Base-by-base conservation (phyloP, 78 protist genomes). In the Dictyostelium citrinum region DNA sequence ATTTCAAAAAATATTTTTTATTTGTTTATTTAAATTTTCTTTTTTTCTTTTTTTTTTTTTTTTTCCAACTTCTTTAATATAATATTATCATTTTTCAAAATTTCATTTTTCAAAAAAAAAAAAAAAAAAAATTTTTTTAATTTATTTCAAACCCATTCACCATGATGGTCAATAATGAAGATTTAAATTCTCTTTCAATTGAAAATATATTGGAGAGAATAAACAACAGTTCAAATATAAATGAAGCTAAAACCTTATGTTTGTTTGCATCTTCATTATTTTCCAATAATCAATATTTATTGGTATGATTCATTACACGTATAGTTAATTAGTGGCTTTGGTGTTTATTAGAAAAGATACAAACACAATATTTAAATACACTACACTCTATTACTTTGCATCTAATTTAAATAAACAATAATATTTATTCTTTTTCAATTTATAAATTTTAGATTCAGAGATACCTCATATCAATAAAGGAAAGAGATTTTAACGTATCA, bases 181-280 rank as follows among this genome's bases (percentile, higher is more conserved):
- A 49, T 14, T 16, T 16, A 49, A 49, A 49, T 16, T 49, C 60
- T n/a, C 29, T 60, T 41, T 75, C 81, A 41, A n/a, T 75, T 3
- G 41, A 39, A 17, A 33, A 31, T 70, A 70, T 70, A 70, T 41
- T 75, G 29, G 45, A 39, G 16, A 24, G 31, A 77, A 77, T 77
- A 17, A 77, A 77, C 16, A 46, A 20, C 4, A 77, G 51, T 22
- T 29, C 29, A 77, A 46, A 80, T 58, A 49, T 80, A 29, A 58
- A 58, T 35, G 84, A 80, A 58, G 84, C 84, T 20, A 80, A 80
- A 58, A 22, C 74, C 14, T 35, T 80, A 31, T 80, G 84, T 80
- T 35, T 80, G 37, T n/a, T 80, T 8, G 74, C 74, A 35, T 80
- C 84, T 27, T 58, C 84, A 51, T 58, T 80, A 80, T 80, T 60